Base-by-base conservation (phyloP, 805 yeast species). In the Wickerhamiella vanderwaltii region DNA sequence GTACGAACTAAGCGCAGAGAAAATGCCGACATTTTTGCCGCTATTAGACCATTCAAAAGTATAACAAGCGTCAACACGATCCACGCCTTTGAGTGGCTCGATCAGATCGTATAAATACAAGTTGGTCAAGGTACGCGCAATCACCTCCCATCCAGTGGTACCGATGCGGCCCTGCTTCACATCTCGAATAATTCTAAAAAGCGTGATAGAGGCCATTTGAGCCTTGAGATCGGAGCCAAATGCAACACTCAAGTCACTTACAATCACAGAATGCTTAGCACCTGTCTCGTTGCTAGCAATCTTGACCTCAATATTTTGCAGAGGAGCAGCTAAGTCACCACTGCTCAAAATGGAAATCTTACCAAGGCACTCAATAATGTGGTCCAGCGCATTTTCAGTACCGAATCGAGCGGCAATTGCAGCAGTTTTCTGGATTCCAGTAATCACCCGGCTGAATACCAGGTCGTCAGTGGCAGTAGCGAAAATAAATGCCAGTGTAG, bases 211-310 rank as follows among this genome's bases (percentile, higher is more conserved):
- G 9, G 95, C 79, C 46, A 88, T 64, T 56, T 93, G 98, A 0
- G 94, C 94, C 54, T 87, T 85, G 63, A 84, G 83, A 54, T 86
- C 91, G 36, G 79, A 69, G 5, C 98, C 99, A 56, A 91, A 78
- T 57, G 78, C 70, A 12, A 86, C 84, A 0, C 95, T 74, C 41
- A 75, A 63, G 43, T 84, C 86, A 54, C 93, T 79, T 3, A 91
- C 91, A 3, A 81, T 78, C 26, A 91, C 69, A 13, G 53, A 49
- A 4, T 67, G 65, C 13, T 69, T 72, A 9, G 71, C 68, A 20
- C 73, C 71, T 29, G 70, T 69, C 20, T 75, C 59, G 20, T 58
- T 56, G 9, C 15, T 13, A 6, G 22, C 36, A 31, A 69, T 64
- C 42, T 60, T 57, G 29, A 64, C 64, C 30, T 58, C 60, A 18